Evolutionary conservation across 176 grass and related monocot species (phyloP).

Genomic region (Oryza nivara): DNA sequence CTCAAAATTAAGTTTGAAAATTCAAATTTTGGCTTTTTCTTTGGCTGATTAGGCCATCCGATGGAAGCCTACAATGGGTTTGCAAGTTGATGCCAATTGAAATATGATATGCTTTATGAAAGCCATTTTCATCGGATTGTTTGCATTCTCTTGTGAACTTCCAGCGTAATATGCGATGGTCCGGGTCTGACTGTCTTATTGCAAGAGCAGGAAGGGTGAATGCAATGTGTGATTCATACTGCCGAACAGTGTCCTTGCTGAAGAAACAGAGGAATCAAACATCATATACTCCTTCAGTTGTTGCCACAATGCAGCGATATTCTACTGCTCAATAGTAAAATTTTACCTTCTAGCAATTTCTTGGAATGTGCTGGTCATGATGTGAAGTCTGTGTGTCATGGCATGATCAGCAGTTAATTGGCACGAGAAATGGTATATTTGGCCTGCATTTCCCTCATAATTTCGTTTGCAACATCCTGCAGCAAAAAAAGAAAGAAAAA

Average conservation of each 20-base stretch:
- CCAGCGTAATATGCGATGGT: no score
- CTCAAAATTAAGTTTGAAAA: no score
- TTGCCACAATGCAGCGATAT: neutral
- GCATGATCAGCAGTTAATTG: constrained; percentile 97
- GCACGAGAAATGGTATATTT: constrained; percentile 96
- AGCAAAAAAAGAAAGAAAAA: neutral
- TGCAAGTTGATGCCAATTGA: no score
- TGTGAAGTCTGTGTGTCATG: constrained; percentile 93
- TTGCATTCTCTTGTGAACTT: no score
- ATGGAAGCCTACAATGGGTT: no score
- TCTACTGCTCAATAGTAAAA: neutral
- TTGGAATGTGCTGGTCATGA: constrained; percentile 98
- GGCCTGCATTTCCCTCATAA: constrained; percentile 79
- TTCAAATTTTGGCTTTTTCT: no score
- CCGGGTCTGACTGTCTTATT: no score
- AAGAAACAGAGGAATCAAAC: constrained; percentile 30
- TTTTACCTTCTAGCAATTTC: constrained; percentile 96
- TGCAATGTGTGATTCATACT: constrained; percentile 88
- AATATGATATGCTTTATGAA: no score
- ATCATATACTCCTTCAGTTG: constrained; percentile 36
- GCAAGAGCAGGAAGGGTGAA: constrained; percentile 69
- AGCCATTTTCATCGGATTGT: no score
- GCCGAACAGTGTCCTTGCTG: constrained; percentile 92
- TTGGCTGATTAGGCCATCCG: no score
- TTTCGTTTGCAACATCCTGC: constrained; percentile 90